A percentile compares a stretch with the other conserved stretches of the same genome.
These are phyloP conservation scores for Moringa oleifera DNA, from an alignment of 345 rosid genomes.

Conservation along the genomic window DNA sequence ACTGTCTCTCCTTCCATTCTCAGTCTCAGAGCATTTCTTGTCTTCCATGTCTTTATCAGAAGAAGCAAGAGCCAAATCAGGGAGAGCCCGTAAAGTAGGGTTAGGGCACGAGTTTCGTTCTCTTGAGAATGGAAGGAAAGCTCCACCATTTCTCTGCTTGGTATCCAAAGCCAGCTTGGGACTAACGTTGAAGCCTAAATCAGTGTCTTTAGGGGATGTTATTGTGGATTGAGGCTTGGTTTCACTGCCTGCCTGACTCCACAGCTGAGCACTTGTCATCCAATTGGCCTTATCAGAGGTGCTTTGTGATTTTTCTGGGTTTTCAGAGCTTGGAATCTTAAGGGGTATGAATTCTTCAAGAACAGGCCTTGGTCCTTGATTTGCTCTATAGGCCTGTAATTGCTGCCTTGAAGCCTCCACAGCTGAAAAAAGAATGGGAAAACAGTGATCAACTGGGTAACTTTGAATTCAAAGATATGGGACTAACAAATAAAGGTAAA, in stretches of 20 bases:
- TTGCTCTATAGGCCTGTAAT: constrained; percentile 58
- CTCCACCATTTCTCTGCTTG: constrained; percentile 78
- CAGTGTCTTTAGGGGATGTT: constrained; percentile 39
- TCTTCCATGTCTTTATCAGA: constrained; percentile 44
- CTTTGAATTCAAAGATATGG: constrained; percentile 21
- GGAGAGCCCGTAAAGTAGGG: constrained; percentile 35
- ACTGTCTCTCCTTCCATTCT: constrained; percentile 39
- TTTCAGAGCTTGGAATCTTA: constrained; percentile 40
- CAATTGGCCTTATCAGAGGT: constrained; percentile 59
- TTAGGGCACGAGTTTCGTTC: constrained; percentile 44
- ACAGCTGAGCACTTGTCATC: constrained; percentile 94
- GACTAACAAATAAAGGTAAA: constrained; percentile 11
- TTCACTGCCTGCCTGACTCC: constrained; percentile 76
- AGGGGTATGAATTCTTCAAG: constrained; percentile 98
- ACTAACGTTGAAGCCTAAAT: constrained; percentile 45
- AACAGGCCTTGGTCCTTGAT: constrained; percentile 55
- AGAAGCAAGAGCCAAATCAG: constrained; percentile 63
- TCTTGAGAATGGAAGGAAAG: constrained; percentile 87
- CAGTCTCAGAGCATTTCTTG: constrained; percentile 35
- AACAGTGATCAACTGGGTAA: constrained; percentile 1
- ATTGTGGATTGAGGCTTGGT: constrained; percentile 27
- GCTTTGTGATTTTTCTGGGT: constrained; percentile 32
- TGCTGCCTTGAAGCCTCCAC: constrained; percentile 85
- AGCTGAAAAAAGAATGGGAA: constrained; percentile 38
- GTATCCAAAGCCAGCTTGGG: constrained; percentile 55